phyloP scores from a whole-genome alignment of 202 grass and related monocot genomes.

The Hordeum pubiflorum region DNA sequence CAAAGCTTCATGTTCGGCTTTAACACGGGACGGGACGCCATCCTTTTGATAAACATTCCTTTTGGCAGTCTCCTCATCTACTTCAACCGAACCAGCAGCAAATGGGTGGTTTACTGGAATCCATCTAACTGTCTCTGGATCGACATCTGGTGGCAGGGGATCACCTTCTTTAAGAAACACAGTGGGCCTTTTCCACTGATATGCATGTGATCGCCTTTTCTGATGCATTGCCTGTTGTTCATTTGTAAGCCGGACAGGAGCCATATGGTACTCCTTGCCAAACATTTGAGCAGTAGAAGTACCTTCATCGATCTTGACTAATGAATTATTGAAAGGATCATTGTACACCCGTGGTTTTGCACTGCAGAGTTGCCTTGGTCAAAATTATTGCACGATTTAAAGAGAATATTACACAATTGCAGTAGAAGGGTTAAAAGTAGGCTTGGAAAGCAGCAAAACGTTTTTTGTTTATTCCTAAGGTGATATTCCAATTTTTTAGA shows the following conservation, averaged over 20 bases:
- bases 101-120: slow-evolving; percentile 91
- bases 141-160: slow-evolving; percentile 66
- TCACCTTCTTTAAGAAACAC: slow-evolving; percentile 97
- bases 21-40: slow-evolving; percentile 75
- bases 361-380: slow-evolving; percentile 46
- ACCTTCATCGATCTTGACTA: slow-evolving; percentile 67
- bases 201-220: slow-evolving; percentile 65
- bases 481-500: not conserved
- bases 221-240: slow-evolving; percentile 80
- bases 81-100: slow-evolving; percentile 64
- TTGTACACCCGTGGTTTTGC: slow-evolving; percentile 52
- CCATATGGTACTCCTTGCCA: slow-evolving; percentile 79
- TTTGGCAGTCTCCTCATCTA: slow-evolving; percentile 71
- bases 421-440: not conserved
- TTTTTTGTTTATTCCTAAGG: not conserved
- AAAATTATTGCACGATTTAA: not conserved
- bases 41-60: slow-evolving; percentile 86
- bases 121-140: slow-evolving; percentile 85
- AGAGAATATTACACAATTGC: not conserved
- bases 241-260: slow-evolving; percentile 70
- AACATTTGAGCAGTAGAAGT: slow-evolving; percentile 79
- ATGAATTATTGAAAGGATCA: slow-evolving; percentile 85
- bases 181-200: slow-evolving; percentile 91
- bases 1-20: slow-evolving; percentile 93
- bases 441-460: not conserved